Percentiles rank a stretch among this genome's conserved stretches.
Conservation (phyloP, 805 yeast genomes). For the Candida oleophila region DNA sequence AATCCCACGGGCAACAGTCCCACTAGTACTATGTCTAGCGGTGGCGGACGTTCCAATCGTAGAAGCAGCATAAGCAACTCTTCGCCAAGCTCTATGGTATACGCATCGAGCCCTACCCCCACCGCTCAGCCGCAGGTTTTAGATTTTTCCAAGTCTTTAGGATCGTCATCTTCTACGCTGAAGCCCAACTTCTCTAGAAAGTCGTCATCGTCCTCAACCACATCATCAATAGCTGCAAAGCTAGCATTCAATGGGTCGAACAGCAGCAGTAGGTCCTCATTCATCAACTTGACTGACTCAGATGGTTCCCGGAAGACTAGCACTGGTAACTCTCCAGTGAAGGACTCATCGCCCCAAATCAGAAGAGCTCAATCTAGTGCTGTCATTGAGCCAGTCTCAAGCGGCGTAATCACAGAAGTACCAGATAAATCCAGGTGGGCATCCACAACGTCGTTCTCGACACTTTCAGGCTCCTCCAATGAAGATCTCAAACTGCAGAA, state of each 20-base stretch:
- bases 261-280: slow-evolving; percentile 18
- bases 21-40: background rate
- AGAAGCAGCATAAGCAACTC: background rate
- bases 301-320: slow-evolving; percentile 7
- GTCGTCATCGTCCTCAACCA: slow-evolving; percentile 17
- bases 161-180: background rate
- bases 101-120: background rate
- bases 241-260: slow-evolving; percentile 17
- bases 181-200: slow-evolving; percentile 3
- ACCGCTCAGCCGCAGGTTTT: background rate
- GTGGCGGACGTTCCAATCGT: background rate
- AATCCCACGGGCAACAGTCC: background rate
- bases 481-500: background rate
- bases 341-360: slow-evolving; percentile 5
- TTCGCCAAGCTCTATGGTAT: background rate
- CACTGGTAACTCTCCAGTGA: slow-evolving; percentile 7
- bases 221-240: slow-evolving; percentile 28
- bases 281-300: slow-evolving; percentile 8
- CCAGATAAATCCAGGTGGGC: slow-evolving; percentile 4
- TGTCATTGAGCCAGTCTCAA: slow-evolving; percentile 5
- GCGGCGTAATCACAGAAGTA: background rate
- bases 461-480: background rate
- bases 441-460: slow-evolving; percentile 7
- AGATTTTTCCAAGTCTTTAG: background rate
- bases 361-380: slow-evolving; percentile 20